Evolutionary conservation across 805 yeast species (phyloP), one percentile per base, ranked within the genome.

Genomic region (Lachancea sp.): DNA sequence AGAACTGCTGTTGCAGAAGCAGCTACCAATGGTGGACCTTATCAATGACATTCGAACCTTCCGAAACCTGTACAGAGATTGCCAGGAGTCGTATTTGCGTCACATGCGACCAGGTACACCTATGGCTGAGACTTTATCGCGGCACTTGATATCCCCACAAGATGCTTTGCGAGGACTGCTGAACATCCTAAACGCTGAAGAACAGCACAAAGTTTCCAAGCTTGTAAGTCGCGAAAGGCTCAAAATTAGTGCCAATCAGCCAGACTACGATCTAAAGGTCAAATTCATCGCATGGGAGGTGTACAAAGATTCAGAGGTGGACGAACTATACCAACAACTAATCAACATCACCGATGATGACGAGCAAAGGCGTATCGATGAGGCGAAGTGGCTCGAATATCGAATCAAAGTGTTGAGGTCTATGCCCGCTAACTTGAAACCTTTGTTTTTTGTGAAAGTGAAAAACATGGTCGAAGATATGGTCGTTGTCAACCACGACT

Each of bases 311-410:
- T 76, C 84, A 0, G 67, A 70, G 29, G 56, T 87, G 6, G 77
- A 78, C 3, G 49, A 52, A 2, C 64, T 82, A 9, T 83, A 80
- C 57, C 65, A 70, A 22, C 65, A 68, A 42, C 63, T 80, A 38
- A 69, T 87, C 38, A 78, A 83, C 51, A 55, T 74, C 11, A 65
- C 76, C 8, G 70, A 77, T 50, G 82, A 83, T 51, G 94, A 84
- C 50, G 68, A 58, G 0, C 52, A 63, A 35, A 75, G 97, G 52
- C 63, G 74, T 17, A 51, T 58, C 8, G 59, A 71, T 30, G 96
- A 92, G 60, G 77, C 75, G 15, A 70, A 73, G 29, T 70, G 72
- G 49, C 59, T 92, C 28, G 68, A 71, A 41, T 77, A 78, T 54
- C 71, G 75, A 43, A 72, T 77, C 44, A 71, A 72, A 15, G 60